Evolutionary conservation across 2,329 filamentous ascomycete genomes (phyloP).

Genomic region (Penicillium digitatum): DNA sequence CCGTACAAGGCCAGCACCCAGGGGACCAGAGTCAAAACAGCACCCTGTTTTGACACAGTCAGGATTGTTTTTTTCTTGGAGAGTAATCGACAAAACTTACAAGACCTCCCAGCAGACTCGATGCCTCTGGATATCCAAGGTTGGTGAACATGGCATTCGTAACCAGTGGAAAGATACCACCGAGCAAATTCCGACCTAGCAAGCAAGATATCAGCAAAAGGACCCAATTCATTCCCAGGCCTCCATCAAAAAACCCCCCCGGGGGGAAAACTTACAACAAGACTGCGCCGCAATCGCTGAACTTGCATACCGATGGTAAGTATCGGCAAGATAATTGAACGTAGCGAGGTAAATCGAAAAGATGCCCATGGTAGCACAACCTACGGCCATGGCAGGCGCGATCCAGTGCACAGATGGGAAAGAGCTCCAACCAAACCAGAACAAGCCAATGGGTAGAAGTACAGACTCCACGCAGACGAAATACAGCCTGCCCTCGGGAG

Average conservation of each 20-base stretch:
- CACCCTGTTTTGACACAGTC: conserved; percentile 36
- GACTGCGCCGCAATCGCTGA: conserved; percentile 82
- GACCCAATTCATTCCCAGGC: background rate
- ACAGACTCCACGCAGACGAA: conserved; percentile 73
- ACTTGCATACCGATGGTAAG: conserved; percentile 78
- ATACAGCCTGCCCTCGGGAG: conserved; percentile 76
- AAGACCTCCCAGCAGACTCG: conserved; percentile 71
- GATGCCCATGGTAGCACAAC: conserved; percentile 76
- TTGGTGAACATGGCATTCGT: conserved; percentile 68
- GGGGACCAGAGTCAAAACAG: conserved; percentile 70
- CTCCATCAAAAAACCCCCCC: background rate
- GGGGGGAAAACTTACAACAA: conserved; percentile 54
- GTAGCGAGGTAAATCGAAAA: conserved; percentile 81
- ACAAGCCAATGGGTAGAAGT: conserved; percentile 73
- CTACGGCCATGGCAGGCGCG: conserved; percentile 64
- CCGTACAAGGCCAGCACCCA: conserved; percentile 82
- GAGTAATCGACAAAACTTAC: conserved; percentile 38
- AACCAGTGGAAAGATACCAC: conserved; percentile 75
- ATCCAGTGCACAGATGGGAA: conserved; percentile 65
- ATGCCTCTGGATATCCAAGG: conserved; percentile 67
- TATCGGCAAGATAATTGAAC: conserved; percentile 90
- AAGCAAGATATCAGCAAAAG: background rate
- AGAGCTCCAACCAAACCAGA: conserved; percentile 73
- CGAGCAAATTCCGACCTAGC: conserved; percentile 67
- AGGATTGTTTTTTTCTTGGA: background rate